phyloP scores from a whole-genome alignment of 768 basidiomycete species.

The Mycena kentingensis region DNA sequence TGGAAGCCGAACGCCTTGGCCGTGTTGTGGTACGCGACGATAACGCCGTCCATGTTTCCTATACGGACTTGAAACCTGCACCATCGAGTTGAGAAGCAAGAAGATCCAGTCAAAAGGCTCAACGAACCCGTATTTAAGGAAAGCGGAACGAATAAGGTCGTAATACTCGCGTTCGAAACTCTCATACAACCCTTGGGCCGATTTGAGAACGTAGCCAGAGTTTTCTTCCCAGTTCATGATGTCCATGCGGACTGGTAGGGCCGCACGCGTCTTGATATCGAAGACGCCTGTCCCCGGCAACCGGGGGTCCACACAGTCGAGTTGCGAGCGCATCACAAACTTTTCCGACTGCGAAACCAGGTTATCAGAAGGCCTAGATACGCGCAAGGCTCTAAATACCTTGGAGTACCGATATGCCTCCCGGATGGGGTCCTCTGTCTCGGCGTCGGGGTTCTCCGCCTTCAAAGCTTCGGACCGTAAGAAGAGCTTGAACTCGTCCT shows the following conservation, averaged over 20 bases:
- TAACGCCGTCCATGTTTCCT: constrained; percentile 94
- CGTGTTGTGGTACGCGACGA: constrained; percentile 88
- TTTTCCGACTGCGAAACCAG: constrained; percentile 43
- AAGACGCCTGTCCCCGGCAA: constrained; percentile 92
- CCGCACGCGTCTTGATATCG: constrained; percentile 94
- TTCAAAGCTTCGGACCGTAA: constrained; percentile 38
- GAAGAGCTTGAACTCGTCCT: constrained; percentile 61
- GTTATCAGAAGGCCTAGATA: too few species aligned
- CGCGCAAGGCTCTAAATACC: constrained; percentile 42
- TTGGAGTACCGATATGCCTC: constrained; percentile 89
- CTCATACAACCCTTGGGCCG: constrained; percentile 59
- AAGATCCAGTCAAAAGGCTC: background rate
- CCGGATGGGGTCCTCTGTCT: constrained; percentile 39
- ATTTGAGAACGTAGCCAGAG: constrained; percentile 74
- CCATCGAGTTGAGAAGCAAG: constrained; percentile 3
- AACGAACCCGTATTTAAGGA: constrained; percentile 84
- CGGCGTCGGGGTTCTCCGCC: constrained; percentile 25
- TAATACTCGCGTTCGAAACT: constrained; percentile 95
- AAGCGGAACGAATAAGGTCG: constrained; percentile 90
- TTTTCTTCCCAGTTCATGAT: constrained; percentile 84
- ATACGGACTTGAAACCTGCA: constrained; percentile 93
- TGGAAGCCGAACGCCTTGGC: constrained; percentile 90
- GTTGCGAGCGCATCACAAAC: constrained; percentile 92
- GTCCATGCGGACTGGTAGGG: constrained; percentile 81
- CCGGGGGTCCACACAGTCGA: constrained; percentile 81